A percentile compares a stretch with the other conserved stretches of the same genome.
phyloP scores from a whole-genome alignment of 768 basidiomycete genomes.

The Suillus cothurnatus region DNA sequence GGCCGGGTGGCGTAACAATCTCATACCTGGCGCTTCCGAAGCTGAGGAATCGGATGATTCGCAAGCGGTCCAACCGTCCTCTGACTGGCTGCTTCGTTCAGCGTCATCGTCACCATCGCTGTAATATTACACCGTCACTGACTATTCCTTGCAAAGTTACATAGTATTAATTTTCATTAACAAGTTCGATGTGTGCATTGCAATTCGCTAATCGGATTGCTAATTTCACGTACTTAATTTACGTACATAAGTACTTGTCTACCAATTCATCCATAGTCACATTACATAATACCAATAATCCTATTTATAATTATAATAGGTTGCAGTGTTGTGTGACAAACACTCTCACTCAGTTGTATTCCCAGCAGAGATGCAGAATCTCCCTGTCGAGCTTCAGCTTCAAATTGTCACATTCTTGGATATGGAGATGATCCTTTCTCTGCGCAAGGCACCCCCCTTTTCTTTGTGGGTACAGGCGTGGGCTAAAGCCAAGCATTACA shows the following conservation, averaged over 20 bases:
- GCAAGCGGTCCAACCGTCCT: constrained; percentile 7
- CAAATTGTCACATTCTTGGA: constrained; percentile 18
- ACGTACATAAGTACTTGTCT: no score
- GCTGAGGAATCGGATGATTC: constrained; percentile 27
- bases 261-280: neutral
- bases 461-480: neutral
- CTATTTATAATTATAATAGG: no score
- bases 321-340: no score
- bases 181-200: neutral
- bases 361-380: constrained; percentile 1
- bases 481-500: constrained; percentile 8
- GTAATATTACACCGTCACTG: neutral
- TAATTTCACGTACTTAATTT: no score
- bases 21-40: constrained; percentile 9
- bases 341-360: neutral
- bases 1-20: constrained; percentile 17
- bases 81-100: constrained; percentile 19
- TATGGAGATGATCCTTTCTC: constrained; percentile 18
- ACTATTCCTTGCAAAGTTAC: neutral
- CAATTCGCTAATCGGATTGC: neutral
- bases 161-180: neutral
- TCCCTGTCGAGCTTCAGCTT: constrained; percentile 23
- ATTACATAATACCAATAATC: no score
- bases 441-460: constrained; percentile 18
- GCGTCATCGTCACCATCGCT: constrained; percentile 5